Conservation (phyloP, 2,329 filamentous ascomycete genomes). For the Hirsutella thompsonii region DNA sequence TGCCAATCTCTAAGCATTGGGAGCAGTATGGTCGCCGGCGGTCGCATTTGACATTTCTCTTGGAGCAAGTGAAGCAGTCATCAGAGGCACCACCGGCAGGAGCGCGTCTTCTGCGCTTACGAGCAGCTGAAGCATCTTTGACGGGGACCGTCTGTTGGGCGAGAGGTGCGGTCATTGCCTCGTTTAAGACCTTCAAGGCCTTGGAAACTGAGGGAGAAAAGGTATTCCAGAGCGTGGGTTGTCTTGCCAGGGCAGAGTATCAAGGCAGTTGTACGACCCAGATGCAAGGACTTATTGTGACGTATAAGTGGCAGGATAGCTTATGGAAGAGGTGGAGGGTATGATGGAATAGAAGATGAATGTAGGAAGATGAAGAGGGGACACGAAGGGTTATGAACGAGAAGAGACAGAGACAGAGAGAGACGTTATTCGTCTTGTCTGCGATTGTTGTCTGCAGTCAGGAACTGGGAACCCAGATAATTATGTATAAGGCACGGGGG, state of each 20-base stretch:
- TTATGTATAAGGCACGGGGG: slow-evolving; percentile 11
- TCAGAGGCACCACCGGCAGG: slow-evolving; percentile 80
- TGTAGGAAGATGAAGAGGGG: slow-evolving; percentile 1
- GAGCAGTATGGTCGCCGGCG: slow-evolving; percentile 88
- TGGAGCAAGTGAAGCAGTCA: slow-evolving; percentile 90
- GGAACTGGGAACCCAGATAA: slow-evolving; percentile 7
- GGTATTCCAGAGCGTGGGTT: background rate
- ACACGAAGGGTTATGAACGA: background rate
- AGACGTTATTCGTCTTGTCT: background rate
- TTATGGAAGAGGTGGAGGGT: background rate
- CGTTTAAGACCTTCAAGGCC: background rate
- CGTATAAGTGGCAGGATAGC: background rate
- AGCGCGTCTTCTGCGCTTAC: slow-evolving; percentile 75
- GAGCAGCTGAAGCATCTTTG: slow-evolving; percentile 38
- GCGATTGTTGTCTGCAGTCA: slow-evolving; percentile 4
- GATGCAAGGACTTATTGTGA: background rate
- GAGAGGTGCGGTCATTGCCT: slow-evolving; percentile 35
- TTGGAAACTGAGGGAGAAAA: background rate
- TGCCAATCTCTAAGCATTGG: slow-evolving; percentile 81
- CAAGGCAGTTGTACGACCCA: background rate
- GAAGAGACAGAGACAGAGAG: background rate
- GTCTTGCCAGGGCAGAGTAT: background rate
- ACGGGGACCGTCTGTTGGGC: slow-evolving; percentile 28
- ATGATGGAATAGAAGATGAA: background rate
- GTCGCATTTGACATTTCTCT: slow-evolving; percentile 76